Percentiles rank a stretch among this genome's conserved stretches.
Conservation (phyloP, 1,284 basidiomycete species). For the Porodaedalea pini region DNA sequence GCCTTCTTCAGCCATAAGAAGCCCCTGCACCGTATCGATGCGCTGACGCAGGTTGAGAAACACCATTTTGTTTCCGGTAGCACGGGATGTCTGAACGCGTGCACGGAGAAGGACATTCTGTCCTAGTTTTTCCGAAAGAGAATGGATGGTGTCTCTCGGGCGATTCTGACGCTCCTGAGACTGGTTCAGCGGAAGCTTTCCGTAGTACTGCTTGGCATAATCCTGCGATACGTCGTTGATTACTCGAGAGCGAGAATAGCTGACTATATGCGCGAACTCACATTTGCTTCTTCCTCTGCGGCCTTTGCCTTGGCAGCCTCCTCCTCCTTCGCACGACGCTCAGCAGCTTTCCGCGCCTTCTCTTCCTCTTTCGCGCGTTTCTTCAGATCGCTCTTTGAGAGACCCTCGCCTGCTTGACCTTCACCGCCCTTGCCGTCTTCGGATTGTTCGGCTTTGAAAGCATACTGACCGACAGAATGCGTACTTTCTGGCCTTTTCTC, state of each 20-base stretch:
- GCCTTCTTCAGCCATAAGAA: conserved; percentile 73
- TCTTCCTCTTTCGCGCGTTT: conserved; percentile 91
- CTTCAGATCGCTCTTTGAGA: conserved; percentile 90
- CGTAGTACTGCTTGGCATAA: conserved; percentile 84
- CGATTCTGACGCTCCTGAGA: conserved; percentile 70
- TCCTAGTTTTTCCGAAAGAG: conserved; percentile 65
- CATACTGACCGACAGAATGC: not conserved
- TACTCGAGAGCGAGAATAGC: not conserved
- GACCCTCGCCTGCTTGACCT: conserved; percentile 34
- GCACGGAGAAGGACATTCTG: conserved; percentile 84
- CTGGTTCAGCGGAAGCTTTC: conserved; percentile 88
- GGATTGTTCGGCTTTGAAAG: not conserved
- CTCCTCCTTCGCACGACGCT: conserved; percentile 75
- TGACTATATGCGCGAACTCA: conserved; percentile 11
- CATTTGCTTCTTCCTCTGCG: conserved; percentile 37
- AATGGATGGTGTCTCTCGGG: conserved; percentile 55
- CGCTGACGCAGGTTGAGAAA: conserved; percentile 93
- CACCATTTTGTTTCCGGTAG: conserved; percentile 91
- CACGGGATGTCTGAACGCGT: conserved; percentile 88
- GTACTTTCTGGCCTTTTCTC: not conserved
- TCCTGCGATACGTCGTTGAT: conserved; percentile 49
- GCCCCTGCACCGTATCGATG: conserved; percentile 85
- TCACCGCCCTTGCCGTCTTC: conserved; percentile 28
- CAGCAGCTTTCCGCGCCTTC: conserved; percentile 88
- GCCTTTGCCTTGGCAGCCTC: conserved; percentile 75